phyloP scores from a whole-genome alignment of 371 early-diverging fungal genomes.

The Nematocida displodere region DNA sequence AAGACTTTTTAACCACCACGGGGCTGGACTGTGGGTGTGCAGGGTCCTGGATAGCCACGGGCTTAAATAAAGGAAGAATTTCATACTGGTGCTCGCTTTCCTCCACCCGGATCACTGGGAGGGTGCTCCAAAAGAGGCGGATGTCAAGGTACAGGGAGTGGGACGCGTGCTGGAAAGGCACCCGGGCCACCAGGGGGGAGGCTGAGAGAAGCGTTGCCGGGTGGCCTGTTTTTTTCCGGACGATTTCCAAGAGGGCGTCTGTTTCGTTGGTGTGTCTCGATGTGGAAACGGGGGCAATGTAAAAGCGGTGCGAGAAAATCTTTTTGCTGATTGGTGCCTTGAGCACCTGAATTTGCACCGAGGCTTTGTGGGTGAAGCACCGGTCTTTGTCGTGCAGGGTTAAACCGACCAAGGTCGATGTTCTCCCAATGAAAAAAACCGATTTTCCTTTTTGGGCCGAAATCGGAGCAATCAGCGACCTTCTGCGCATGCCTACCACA shows the following conservation, averaged over 20 bases:
- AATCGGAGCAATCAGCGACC: too few species aligned
- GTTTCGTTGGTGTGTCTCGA: background rate
- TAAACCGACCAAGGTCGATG: background rate
- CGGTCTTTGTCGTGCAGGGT: constrained; percentile 13
- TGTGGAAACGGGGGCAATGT: background rate
- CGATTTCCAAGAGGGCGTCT: background rate
- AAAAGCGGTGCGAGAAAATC: background rate
- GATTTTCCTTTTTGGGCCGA: background rate
- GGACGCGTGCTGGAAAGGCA: background rate
- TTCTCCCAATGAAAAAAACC: background rate
- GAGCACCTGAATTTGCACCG: constrained; percentile 1
- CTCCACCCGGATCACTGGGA: background rate
- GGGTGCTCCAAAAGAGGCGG: constrained; percentile 1
- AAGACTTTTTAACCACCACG: too few species aligned
- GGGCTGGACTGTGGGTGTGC: too few species aligned
- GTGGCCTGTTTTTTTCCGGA: background rate
- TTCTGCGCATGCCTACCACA: too few species aligned
- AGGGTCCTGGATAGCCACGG: too few species aligned
- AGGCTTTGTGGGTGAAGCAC: background rate
- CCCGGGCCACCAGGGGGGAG: too few species aligned
- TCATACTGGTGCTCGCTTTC: background rate
- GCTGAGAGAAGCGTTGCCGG: background rate
- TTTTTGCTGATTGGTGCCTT: background rate
- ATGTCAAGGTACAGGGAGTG: constrained; percentile 18
- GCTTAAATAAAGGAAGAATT: background rate